Evolutionary conservation across 768 basidiomycete species (phyloP).

Genomic region (Pleurotus salmoneostramineus): DNA sequence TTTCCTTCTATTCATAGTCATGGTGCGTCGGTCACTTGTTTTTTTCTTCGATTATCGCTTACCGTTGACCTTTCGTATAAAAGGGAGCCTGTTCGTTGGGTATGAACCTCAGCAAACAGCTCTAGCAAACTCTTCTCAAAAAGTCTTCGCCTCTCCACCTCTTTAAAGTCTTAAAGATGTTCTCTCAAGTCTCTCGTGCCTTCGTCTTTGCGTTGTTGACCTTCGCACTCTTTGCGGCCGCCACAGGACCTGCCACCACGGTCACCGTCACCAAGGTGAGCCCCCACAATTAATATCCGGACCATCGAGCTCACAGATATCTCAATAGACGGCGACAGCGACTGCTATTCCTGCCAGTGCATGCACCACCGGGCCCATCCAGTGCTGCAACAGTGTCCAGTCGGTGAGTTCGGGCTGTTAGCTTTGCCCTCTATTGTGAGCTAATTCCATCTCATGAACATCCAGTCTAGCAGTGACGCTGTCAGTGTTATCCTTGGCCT

Average conservation of each 20-base stretch:
- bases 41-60: no score
- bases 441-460: neutral
- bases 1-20: no score
- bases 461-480: slow-evolving; percentile 13
- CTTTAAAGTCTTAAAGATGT: no score
- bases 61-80: no score
- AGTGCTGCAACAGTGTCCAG: slow-evolving; percentile 24
- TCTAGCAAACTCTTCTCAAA: no score
- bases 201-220: neutral
- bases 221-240: neutral
- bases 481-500: slow-evolving; percentile 22
- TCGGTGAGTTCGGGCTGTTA: neutral
- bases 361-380: slow-evolving; percentile 25
- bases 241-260: slow-evolving; percentile 9
- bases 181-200: neutral
- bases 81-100: no score
- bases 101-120: no score
- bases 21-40: no score
- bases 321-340: slow-evolving; percentile 12
- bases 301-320: neutral
- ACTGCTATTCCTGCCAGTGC: slow-evolving; percentile 17
- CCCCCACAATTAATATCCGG: neutral
- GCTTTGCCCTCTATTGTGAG: neutral
- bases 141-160: no score
- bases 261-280: slow-evolving; percentile 11